Evolutionary conservation across 169 alveolate genomes (phyloP).

Genomic region (Plasmodium knowlesi): DNA sequence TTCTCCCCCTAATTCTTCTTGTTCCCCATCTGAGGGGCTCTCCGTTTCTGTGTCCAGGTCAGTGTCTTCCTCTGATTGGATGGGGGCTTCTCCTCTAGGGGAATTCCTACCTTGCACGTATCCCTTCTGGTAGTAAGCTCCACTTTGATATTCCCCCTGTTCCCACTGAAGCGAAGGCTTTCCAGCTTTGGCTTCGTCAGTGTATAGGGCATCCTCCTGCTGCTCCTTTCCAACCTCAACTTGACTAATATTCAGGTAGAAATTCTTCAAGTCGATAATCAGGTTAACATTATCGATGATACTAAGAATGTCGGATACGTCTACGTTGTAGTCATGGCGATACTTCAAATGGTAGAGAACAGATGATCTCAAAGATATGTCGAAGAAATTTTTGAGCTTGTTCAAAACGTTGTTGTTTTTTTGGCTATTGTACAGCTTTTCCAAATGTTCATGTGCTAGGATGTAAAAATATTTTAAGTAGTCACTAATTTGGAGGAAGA

Average conservation of each 20-base stretch:
- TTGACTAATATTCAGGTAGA: background rate
- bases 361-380: slow-evolving; percentile 64
- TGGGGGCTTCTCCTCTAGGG: background rate
- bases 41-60: background rate
- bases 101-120: background rate
- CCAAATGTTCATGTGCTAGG: slow-evolving; percentile 55
- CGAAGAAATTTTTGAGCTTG: slow-evolving; percentile 57
- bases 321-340: slow-evolving; percentile 41
- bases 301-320: slow-evolving; percentile 42
- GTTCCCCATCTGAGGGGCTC: background rate
- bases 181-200: background rate
- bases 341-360: slow-evolving; percentile 53
- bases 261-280: slow-evolving; percentile 36
- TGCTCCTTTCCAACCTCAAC: background rate
- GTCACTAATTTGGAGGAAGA: slow-evolving; percentile 73
- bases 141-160: background rate
- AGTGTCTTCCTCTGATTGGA: background rate
- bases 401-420: slow-evolving; percentile 22
- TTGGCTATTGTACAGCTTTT: slow-evolving; percentile 48
- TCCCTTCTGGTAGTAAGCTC: background rate
- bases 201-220: background rate
- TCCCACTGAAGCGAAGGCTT: background rate
- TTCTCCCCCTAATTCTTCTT: background rate
- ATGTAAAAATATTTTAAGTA: slow-evolving; percentile 69
- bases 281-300: slow-evolving; percentile 60